Evolutionary conservation across 164 flowering plant genomes (phyloP).

Genomic region (Piper longum): DNA sequence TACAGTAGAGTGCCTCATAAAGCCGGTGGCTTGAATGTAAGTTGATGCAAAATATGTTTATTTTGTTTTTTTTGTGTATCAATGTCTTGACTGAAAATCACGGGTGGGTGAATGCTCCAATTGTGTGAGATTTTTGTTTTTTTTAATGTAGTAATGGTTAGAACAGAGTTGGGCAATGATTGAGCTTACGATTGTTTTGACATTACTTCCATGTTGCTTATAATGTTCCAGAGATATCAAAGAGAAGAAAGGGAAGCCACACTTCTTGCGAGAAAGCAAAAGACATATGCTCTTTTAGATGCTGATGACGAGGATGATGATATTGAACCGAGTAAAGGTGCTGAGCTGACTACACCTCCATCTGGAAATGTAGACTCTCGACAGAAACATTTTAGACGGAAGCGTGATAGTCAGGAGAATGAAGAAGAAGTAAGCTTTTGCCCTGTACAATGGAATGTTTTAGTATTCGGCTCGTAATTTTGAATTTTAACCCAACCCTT

Average conservation of each 20-base stretch:
- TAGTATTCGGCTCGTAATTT: conserved; percentile 16
- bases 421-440: conserved; percentile 42
- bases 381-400: conserved; percentile 61
- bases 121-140: not conserved
- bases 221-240: conserved; percentile 38
- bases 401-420: conserved; percentile 39
- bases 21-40: conserved; percentile 50
- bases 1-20: conserved; percentile 54
- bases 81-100: not conserved
- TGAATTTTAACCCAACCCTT: conserved; percentile 1
- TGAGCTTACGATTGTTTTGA: not conserved
- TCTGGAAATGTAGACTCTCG: conserved; percentile 23
- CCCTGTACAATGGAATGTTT: conserved; percentile 11
- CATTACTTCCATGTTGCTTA: not conserved
- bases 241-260: conserved; percentile 86
- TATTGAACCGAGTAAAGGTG: conserved; percentile 1
- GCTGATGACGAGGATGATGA: conserved; percentile 70
- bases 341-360: conserved; percentile 13
- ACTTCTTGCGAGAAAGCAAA: conserved; percentile 59
- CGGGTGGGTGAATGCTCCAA: not conserved
- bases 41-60: conserved; percentile 6
- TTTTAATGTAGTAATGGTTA: not conserved
- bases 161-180: not conserved
- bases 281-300: conserved; percentile 49
- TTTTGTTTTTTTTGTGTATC: not conserved